phyloP scores from a whole-genome alignment of 148 eudicot genomes.

The Polygonum aviculare region DNA sequence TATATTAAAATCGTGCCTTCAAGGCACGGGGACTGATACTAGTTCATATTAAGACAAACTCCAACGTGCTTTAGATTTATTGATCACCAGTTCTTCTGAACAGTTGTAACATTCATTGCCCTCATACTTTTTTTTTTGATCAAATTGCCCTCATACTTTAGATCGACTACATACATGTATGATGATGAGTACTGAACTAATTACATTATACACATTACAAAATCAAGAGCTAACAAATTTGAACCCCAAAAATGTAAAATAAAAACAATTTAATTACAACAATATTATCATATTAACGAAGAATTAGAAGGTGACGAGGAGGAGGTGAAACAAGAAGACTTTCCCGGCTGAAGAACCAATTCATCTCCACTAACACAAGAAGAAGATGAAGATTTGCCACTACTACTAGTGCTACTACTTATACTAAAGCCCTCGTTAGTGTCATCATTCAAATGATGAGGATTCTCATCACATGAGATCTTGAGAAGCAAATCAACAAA shows the following conservation, averaged over 20 bases:
- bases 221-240: background rate
- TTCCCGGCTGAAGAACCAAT: background rate
- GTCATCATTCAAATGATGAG: too few species aligned
- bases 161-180: too few species aligned
- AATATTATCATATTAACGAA: background rate
- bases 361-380: background rate
- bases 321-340: background rate
- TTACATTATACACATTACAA: background rate
- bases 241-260: background rate
- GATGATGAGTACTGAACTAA: background rate
- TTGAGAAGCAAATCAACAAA: conserved; percentile 10
- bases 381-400: background rate
- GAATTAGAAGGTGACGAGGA: background rate
- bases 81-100: too few species aligned
- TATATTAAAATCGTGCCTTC: too few species aligned
- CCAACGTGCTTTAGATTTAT: too few species aligned
- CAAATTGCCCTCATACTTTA: too few species aligned
- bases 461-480: background rate
- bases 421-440: background rate
- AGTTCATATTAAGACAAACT: background rate
- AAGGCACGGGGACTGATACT: too few species aligned
- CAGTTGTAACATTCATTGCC: too few species aligned
- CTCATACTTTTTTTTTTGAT: too few species aligned
- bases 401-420: background rate
- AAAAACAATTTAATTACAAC: background rate